Conservation (phyloP, 768 basidiomycete genomes). For the Mycena chlorophos region DNA sequence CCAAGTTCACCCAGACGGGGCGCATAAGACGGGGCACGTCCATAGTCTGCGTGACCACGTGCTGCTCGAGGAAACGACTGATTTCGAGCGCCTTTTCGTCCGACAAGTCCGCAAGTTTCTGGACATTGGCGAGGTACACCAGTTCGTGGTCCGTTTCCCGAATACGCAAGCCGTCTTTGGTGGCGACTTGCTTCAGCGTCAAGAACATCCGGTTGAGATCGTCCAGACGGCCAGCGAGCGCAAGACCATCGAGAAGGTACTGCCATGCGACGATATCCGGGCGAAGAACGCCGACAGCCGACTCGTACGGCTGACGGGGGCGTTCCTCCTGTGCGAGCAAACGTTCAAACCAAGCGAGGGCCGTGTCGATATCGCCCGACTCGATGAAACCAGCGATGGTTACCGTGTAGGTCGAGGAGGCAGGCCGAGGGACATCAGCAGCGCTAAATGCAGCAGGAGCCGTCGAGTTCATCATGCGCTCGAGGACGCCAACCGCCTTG, state of each 20-base stretch:
- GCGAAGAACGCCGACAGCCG: constrained; percentile 43
- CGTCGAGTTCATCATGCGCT: constrained; percentile 63
- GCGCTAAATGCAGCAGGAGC: constrained; percentile 36
- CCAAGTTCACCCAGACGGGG: constrained; percentile 31
- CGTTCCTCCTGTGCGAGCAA: constrained; percentile 47
- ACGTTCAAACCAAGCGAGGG: constrained; percentile 70
- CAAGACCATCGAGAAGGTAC: constrained; percentile 59
- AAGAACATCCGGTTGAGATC: constrained; percentile 60
- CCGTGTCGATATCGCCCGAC: constrained; percentile 59
- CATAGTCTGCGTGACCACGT: constrained; percentile 18
- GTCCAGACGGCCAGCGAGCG: constrained; percentile 44
- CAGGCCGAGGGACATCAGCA: constrained; percentile 54
- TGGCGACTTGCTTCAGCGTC: constrained; percentile 35
- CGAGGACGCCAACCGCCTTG: constrained; percentile 64
- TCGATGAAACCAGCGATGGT: constrained; percentile 68
- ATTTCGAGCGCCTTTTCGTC: constrained; percentile 31
- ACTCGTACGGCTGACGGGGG: constrained; percentile 39
- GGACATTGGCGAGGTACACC: constrained; percentile 45
- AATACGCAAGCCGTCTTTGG: constrained; percentile 36
- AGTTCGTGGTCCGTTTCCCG: constrained; percentile 41
- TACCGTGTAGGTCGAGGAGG: constrained; percentile 60
- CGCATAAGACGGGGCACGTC: constrained; percentile 28
- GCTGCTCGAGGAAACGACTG: constrained; percentile 16
- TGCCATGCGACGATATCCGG: constrained; percentile 60
- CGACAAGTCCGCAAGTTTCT: constrained; percentile 28